Percentiles rank a stretch among this genome's conserved stretches.
Evolutionary conservation across 1,139 yeast species (phyloP).

Genomic region (Scheffersomyces quercinus): DNA sequence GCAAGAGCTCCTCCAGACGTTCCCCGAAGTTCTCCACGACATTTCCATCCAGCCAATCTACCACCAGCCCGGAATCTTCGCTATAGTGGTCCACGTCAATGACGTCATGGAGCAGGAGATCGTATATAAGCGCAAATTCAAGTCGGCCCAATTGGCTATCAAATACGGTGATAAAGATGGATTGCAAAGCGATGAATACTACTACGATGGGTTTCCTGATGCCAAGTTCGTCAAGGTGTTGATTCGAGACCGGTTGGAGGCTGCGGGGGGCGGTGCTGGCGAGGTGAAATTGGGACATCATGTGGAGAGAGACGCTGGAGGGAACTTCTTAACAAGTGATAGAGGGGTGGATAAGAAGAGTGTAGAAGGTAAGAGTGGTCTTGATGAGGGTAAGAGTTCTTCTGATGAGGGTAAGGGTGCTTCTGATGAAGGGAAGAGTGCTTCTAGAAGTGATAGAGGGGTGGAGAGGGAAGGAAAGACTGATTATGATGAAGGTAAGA

Average conservation of each 20-base stretch:
- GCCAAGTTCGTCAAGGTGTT: constrained; percentile 41
- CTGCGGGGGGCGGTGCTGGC: constrained; percentile 13
- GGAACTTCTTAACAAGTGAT: constrained; percentile 6
- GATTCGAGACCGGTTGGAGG: constrained; percentile 31
- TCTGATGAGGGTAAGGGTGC: too few relatives aligned
- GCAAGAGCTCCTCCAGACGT: constrained; percentile 46
- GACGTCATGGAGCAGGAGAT: constrained; percentile 15
- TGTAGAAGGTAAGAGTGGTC: too few relatives aligned
- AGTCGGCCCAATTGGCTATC: constrained; percentile 23
- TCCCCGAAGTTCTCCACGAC: constrained; percentile 37
- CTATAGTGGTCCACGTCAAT: constrained; percentile 20
- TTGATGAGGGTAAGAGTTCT: too few relatives aligned
- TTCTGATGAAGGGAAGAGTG: too few relatives aligned
- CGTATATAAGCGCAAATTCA: constrained; percentile 40
- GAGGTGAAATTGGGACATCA: constrained; percentile 30
- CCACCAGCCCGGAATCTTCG: constrained; percentile 42
- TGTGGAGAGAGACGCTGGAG: constrained; percentile 23
- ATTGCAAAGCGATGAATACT: constrained; percentile 30
- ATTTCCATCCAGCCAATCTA: constrained; percentile 41
- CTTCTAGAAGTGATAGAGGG: too few relatives aligned
- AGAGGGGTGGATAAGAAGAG: too few relatives aligned
- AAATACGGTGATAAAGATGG: constrained; percentile 20
- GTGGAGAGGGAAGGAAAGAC: too few relatives aligned
- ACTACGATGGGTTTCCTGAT: constrained; percentile 50
- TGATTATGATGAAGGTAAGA: too few relatives aligned